Percentiles rank a stretch among this genome's conserved stretches.
Evolutionary conservation across 2,329 filamentous ascomycete genomes (phyloP).

Genomic region (Helotiales sp.): DNA sequence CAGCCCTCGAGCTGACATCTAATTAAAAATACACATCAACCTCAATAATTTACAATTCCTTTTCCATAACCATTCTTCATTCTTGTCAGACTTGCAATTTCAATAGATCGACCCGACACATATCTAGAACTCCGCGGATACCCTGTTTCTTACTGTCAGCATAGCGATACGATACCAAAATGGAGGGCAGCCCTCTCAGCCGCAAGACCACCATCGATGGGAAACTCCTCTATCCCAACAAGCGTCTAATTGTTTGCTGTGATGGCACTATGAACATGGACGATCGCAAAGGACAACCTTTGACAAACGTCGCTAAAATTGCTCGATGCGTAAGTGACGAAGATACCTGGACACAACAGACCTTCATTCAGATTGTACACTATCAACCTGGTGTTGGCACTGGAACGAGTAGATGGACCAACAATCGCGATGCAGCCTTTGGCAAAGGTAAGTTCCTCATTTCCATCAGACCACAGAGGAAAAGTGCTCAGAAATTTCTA

Average conservation of each 20-base stretch:
- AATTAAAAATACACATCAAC: background rate
- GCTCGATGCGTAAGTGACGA: slow-evolving; percentile 38
- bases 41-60: background rate
- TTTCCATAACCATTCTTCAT: no score
- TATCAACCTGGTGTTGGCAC: slow-evolving; percentile 65
- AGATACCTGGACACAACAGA: slow-evolving; percentile 6
- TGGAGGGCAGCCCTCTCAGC: background rate
- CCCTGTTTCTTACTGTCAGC: background rate
- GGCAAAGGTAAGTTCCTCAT: slow-evolving; percentile 42
- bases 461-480: slow-evolving; percentile 41
- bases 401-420: slow-evolving; percentile 52
- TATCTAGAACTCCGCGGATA: background rate
- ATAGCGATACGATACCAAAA: background rate
- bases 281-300: background rate
- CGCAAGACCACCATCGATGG: background rate
- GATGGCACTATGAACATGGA: slow-evolving; percentile 21
- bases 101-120: background rate
- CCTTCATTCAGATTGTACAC: slow-evolving; percentile 54
- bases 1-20: slow-evolving; percentile 1
- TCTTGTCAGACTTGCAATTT: no score
- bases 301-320: slow-evolving; percentile 23
- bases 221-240: background rate
- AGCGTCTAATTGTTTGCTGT: slow-evolving; percentile 25
- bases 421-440: slow-evolving; percentile 48
- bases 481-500: slow-evolving; percentile 39